Conservation (phyloP, 2,329 filamentous ascomycete species). For the Colletotrichum spinosum region DNA sequence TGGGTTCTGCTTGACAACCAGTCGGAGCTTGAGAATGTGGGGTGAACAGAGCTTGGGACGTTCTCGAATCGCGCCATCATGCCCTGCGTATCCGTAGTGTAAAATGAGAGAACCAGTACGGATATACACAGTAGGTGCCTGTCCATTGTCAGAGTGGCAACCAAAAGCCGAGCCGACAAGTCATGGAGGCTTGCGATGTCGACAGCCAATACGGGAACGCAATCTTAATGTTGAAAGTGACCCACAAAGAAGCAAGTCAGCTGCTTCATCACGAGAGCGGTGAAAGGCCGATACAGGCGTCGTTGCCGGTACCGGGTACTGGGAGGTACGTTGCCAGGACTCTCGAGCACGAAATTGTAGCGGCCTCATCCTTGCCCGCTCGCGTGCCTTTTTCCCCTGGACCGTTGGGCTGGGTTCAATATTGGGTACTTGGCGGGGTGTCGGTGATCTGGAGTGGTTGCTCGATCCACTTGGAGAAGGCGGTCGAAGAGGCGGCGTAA, state of each 20-base stretch:
- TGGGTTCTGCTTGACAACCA: too few species aligned
- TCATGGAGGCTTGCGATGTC: slow-evolving; percentile 17
- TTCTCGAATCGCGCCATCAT: too few species aligned
- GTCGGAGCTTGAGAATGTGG: too few species aligned
- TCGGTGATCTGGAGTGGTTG: slow-evolving; percentile 25
- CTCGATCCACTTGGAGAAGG: slow-evolving; percentile 30
- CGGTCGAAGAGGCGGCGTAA: slow-evolving; percentile 20
- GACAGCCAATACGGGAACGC: slow-evolving; percentile 10
- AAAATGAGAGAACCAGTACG: background rate
- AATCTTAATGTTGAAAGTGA: slow-evolving; percentile 1
- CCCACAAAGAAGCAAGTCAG: slow-evolving; percentile 31
- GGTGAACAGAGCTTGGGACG: too few species aligned
- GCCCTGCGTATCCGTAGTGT: background rate
- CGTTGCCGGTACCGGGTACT: slow-evolving; percentile 20
- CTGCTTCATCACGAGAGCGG: slow-evolving; percentile 34
- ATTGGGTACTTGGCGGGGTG: slow-evolving; percentile 30
- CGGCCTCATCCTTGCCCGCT: slow-evolving; percentile 33
- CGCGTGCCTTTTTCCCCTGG: slow-evolving; percentile 29
- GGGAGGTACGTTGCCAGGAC: slow-evolving; percentile 5
- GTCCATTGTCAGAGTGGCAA: background rate
- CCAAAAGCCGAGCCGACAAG: slow-evolving; percentile 24
- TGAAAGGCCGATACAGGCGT: slow-evolving; percentile 14
- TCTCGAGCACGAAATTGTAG: background rate
- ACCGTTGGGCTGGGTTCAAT: slow-evolving; percentile 32
- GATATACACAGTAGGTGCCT: too few species aligned